A percentile compares a stretch with the other conserved stretches of the same genome.
phyloP scores from a whole-genome alignment of 345 rosid genomes.

The Gossypium anomalum region DNA sequence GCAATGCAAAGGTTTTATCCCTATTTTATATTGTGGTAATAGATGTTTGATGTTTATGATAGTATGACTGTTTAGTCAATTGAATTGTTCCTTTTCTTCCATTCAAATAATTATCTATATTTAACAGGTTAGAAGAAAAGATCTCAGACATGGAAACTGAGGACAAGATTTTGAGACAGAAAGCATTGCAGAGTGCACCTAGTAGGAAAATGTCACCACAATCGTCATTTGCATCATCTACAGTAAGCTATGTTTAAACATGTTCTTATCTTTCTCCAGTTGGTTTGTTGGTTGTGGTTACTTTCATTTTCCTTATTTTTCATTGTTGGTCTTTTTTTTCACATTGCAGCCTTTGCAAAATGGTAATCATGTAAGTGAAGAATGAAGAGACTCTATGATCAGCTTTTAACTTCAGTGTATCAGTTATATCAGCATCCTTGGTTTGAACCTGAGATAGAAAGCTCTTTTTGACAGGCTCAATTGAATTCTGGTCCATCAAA shows the following conservation, averaged over 20 bases:
- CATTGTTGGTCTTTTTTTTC: slow-evolving; percentile 9
- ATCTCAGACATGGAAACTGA: slow-evolving; percentile 79
- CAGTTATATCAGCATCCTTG: slow-evolving; percentile 7
- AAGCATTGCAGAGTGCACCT: slow-evolving; percentile 49
- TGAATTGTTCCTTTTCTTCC: slow-evolving; percentile 8
- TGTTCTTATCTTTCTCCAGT: background rate
- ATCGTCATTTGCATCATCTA: slow-evolving; percentile 40
- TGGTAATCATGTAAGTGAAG: slow-evolving; percentile 56
- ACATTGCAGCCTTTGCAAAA: slow-evolving; percentile 60
- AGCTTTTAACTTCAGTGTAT: slow-evolving; percentile 7
- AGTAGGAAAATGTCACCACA: slow-evolving; percentile 49
- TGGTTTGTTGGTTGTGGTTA: slow-evolving; percentile 11
- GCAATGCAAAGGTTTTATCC: slow-evolving; percentile 62
- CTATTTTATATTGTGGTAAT: slow-evolving; percentile 3
- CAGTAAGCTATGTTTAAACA: slow-evolving; percentile 33
- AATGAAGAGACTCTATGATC: slow-evolving; percentile 16
- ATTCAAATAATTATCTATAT: background rate
- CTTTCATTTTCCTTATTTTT: slow-evolving; percentile 11
- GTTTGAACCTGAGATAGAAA: slow-evolving; percentile 18
- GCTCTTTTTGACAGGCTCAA: slow-evolving; percentile 43
- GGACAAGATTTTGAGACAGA: slow-evolving; percentile 68
- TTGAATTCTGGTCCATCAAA: slow-evolving; percentile 40
- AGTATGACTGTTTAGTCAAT: background rate
- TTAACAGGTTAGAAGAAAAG: slow-evolving; percentile 74
- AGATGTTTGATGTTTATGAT: background rate